Conservation (phyloP, 78 protist species). For the Neovahlkampfia damariscottae region DNA sequence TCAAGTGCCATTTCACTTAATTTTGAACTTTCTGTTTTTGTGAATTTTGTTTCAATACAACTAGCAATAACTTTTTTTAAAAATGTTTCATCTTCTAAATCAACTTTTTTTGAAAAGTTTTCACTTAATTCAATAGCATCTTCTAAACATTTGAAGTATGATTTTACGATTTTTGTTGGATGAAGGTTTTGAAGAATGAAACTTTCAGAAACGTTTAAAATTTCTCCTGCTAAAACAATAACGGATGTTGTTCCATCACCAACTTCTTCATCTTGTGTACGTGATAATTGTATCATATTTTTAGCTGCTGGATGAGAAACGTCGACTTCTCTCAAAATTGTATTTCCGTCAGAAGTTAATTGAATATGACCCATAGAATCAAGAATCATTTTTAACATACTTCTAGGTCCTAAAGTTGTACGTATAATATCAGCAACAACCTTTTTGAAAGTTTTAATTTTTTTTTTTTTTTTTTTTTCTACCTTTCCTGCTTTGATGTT, state of each 20-base stretch:
- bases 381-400: slow-evolving; percentile 97
- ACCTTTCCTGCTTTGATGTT: slow-evolving; percentile 83
- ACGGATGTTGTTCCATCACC: slow-evolving; percentile 99
- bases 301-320: slow-evolving; percentile 98
- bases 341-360: slow-evolving; percentile 96
- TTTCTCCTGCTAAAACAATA: slow-evolving; percentile 85
- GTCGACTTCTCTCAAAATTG: slow-evolving; percentile 94
- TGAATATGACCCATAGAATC: slow-evolving; percentile 94
- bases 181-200: slow-evolving; percentile 76
- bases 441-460: neutral
- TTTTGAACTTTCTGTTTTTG: slow-evolving; percentile 50
- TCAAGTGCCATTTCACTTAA: slow-evolving; percentile 86
- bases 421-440: slow-evolving; percentile 87
- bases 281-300: slow-evolving; percentile 79
- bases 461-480: slow-evolving; percentile 1
- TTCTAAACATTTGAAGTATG: slow-evolving; percentile 68
- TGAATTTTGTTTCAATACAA: slow-evolving; percentile 84
- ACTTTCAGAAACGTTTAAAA: slow-evolving; percentile 66
- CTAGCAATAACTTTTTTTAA: slow-evolving; percentile 42
- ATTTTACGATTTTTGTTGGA: slow-evolving; percentile 72
- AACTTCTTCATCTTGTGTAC: slow-evolving; percentile 95
- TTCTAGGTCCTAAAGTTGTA: slow-evolving; percentile 91
- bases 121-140: slow-evolving; percentile 65
- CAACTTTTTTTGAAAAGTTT: slow-evolving; percentile 52
- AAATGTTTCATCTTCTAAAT: slow-evolving; percentile 49